phyloP scores from a whole-genome alignment of 345 rosid genomes.

The Brassica juncea region DNA sequence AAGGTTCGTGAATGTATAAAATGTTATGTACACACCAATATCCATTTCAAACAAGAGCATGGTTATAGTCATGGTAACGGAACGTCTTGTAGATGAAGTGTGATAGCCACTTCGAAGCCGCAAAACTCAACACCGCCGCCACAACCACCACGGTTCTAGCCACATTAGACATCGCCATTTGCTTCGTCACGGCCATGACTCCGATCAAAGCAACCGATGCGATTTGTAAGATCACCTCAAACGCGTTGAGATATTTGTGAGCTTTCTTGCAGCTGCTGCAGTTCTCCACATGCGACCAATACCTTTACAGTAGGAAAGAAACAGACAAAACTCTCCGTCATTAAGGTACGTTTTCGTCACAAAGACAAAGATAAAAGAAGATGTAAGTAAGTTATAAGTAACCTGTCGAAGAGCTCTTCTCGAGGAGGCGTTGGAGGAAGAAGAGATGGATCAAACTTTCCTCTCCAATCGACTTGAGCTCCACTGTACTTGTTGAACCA shows the following conservation, averaged over 20 bases:
- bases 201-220: conserved; percentile 55
- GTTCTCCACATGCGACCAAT: conserved; percentile 83
- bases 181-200: conserved; percentile 58
- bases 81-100: conserved; percentile 71
- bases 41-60: conserved; percentile 56
- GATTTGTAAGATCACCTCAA: conserved; percentile 64
- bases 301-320: conserved; percentile 46
- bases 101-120: conserved; percentile 73
- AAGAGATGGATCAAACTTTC: conserved; percentile 60
- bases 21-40: conserved; percentile 18
- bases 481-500: conserved; percentile 75
- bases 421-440: conserved; percentile 79
- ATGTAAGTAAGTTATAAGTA: not conserved
- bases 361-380: not conserved
- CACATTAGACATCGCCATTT: conserved; percentile 42
- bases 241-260: conserved; percentile 53
- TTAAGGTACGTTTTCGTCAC: not conserved
- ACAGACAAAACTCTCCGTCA: not conserved
- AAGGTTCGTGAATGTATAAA: not conserved
- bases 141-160: conserved; percentile 49
- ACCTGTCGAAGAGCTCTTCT: conserved; percentile 87
- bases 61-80: conserved; percentile 74
- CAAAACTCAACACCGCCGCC: conserved; percentile 58
- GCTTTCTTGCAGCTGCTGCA: conserved; percentile 75
- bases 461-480: conserved; percentile 71